Base-by-base conservation (phyloP, 306 rosid species). In the Casuarina cunninghamiana region DNA sequence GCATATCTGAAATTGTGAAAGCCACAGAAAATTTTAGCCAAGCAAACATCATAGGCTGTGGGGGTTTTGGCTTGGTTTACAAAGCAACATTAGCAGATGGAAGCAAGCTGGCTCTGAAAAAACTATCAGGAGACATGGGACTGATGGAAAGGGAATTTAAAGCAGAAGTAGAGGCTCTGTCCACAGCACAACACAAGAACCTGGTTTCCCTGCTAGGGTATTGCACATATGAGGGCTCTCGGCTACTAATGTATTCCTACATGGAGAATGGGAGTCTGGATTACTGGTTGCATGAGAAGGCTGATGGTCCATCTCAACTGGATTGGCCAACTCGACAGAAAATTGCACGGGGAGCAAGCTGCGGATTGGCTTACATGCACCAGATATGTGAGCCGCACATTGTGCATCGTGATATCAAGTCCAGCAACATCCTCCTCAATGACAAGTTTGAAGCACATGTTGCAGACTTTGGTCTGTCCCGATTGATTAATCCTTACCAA, bases 241-340 rank as follows among this genome's bases (percentile, higher is more conserved):
- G 98, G 75, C 89, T 94, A 46, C 88, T 94, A 58, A 90, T 94
- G 49, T 94, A 94, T 71, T 84, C 88, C 44, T 94, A 85, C 78
- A 94, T 94, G 97, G 98, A 94, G 77, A 92, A 94, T 71, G 98
- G 98, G 82, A 94, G 97, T 76, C 81, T 94, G 78, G 98, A 94
- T 88, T 92, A 83, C 86, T 92, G 98, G 98, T 60, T 94, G 84
- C 98, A 94, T 21, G 98, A 94, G 85, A 94, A 87, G 82, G 85
- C 76, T 4, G 96, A 94, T 15, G 98, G 97, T 65, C 78, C 96
- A 53, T 81, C 86, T 62, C 91, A 87, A 67, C 88, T 94, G 35
- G 93, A 92, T 86, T 94, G 97, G 98, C 92, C 91, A 3, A 90
- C 85, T 76, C 83, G 97, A 41, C 80, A 92, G 79, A 85, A 88